Base-by-base conservation (phyloP, 2,329 filamentous ascomycete genomes). In the Ophiosphaerella narmari region DNA sequence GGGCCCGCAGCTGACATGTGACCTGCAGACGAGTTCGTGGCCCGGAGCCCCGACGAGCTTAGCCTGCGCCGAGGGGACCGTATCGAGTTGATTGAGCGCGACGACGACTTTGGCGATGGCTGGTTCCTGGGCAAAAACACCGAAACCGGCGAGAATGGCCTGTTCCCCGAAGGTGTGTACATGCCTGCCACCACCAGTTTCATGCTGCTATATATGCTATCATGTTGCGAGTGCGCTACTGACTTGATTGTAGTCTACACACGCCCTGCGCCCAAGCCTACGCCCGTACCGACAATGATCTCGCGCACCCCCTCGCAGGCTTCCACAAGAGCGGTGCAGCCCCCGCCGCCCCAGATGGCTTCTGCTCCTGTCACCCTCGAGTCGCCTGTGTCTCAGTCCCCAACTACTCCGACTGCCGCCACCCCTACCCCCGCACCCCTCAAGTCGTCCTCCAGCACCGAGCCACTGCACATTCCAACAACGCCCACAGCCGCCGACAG, bases 1-100 rank as follows among this genome's bases (percentile, higher is more conserved):
- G 18, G 18, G 18, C 18, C 18, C 16, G 16, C 39, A 23, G 50
- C 54, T 63, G 43, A 59, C 55, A 41, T 11, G 24, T 37, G 26
- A 6, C 35, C 11, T 46, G 41, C 61, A 96, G 91, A 99, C 76
- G 91, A 97, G 75, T 97, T 99, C 73, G 80, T 86, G 62, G 92
- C 93, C 50, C 86, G 94, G 61, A 95, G 91, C 74, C 88, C 90
- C 50, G 94, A 99, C 76, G 94, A 99, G 80, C 81, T 99, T 68
- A 95, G 86, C 63, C 81, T 99, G 59, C 80, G 85, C 47, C 95
- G 95, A 68, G 92, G 89, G 63, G 89, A 94, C 66, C 85, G 88
- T 57, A 87, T 95, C 54, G 88, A 93, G 76, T 77, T 95, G 55
- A 84, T 93, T 57, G 90, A 94, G 75, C 83, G 89, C 65, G 90